phyloP scores from a whole-genome alignment of 169 alveolate genomes.

The Cryptosporidium andersoni region DNA sequence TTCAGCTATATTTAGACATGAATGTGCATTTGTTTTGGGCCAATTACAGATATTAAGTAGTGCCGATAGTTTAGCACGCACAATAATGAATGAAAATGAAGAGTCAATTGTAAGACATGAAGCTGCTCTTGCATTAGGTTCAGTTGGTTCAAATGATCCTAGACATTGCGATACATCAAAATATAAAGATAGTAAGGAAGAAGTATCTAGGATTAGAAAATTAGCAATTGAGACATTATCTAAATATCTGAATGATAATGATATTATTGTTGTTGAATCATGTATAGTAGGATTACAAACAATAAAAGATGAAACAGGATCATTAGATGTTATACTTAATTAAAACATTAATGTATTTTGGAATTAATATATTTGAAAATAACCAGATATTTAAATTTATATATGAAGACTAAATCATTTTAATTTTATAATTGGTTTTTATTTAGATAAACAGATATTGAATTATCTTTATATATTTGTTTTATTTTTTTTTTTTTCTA shows the following conservation, averaged over 20 bases:
- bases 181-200: conserved; percentile 8
- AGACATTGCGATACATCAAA: not conserved
- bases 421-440: no score
- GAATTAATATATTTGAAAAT: not conserved
- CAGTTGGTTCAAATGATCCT: conserved; percentile 81
- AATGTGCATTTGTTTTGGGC: conserved; percentile 91
- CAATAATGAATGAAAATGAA: conserved; percentile 73
- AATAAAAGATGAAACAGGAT: conserved; percentile 75
- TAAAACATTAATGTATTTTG: not conserved
- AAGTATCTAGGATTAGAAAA: conserved; percentile 17
- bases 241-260: conserved; percentile 71
- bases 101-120: conserved; percentile 92
- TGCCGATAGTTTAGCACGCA: conserved; percentile 78
- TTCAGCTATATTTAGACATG: conserved; percentile 90
- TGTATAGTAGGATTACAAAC: conserved; percentile 79
- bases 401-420: no score
- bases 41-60: conserved; percentile 82
- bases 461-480: not conserved
- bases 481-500: not conserved
- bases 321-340: conserved; percentile 14
- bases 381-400: no score
- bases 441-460: no score
- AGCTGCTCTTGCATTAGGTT: conserved; percentile 91
- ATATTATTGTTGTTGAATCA: conserved; percentile 77
- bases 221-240: conserved; percentile 68